A percentile compares a stretch with the other conserved stretches of the same genome.
Conservation (phyloP, 2,329 filamentous ascomycete species). For the Thyridium curvatum region DNA sequence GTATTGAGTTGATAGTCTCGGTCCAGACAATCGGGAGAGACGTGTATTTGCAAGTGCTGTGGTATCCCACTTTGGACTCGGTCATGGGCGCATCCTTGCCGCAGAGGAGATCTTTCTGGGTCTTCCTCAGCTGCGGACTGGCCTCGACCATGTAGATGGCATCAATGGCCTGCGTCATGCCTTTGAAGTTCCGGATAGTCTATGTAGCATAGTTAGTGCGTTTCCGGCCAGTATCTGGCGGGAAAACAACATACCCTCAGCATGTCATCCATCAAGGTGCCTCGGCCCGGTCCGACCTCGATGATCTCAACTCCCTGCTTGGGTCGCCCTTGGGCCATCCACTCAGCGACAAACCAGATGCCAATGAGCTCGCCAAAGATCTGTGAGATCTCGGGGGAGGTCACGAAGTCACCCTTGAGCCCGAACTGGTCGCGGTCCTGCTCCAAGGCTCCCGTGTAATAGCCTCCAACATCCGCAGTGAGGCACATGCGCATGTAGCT, state of each 20-base stretch:
- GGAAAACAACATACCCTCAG: slow-evolving; percentile 58
- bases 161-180: slow-evolving; percentile 70
- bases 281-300: slow-evolving; percentile 88
- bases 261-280: slow-evolving; percentile 96
- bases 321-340: slow-evolving; percentile 82
- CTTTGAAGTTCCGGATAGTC: slow-evolving; percentile 80
- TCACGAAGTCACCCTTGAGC: slow-evolving; percentile 90
- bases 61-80: slow-evolving; percentile 67
- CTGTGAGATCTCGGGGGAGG: slow-evolving; percentile 95
- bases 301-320: slow-evolving; percentile 76
- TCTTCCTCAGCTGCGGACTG: slow-evolving; percentile 68
- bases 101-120: slow-evolving; percentile 79
- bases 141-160: slow-evolving; percentile 93
- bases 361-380: slow-evolving; percentile 92
- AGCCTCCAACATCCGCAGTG: slow-evolving; percentile 83
- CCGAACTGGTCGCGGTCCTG: slow-evolving; percentile 81
- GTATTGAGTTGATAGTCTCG: slow-evolving; percentile 80
- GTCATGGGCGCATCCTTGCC: slow-evolving; percentile 60
- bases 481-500: slow-evolving; percentile 98
- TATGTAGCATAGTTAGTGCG: slow-evolving; percentile 24
- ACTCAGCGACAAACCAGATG: slow-evolving; percentile 93
- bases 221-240: background rate
- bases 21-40: slow-evolving; percentile 79
- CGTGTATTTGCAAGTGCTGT: slow-evolving; percentile 70
- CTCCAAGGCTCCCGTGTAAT: slow-evolving; percentile 75